Conservation (phyloP, 2,329 filamentous ascomycete species). For the Laburnicola sp. region DNA sequence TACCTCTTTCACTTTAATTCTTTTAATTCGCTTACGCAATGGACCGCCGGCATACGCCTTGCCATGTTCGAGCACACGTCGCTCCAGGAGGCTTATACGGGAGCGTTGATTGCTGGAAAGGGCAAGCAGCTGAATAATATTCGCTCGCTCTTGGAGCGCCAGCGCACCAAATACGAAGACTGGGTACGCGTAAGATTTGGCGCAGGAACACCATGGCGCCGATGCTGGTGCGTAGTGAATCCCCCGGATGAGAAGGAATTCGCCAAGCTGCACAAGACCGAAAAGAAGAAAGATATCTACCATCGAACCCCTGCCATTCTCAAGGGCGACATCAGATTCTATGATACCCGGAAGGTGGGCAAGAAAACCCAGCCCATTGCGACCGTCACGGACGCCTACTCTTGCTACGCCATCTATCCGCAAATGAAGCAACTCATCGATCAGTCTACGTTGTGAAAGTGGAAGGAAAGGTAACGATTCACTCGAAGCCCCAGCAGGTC, state of each 20-base stretch:
- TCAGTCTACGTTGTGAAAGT: conserved; percentile 93
- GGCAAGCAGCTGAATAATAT: conserved; percentile 90
- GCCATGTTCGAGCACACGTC: conserved; percentile 93
- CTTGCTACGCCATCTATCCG: conserved; percentile 93
- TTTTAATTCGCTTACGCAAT: conserved; percentile 87
- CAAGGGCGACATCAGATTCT: conserved; percentile 93
- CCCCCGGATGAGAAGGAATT: conserved; percentile 94
- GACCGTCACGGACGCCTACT: conserved; percentile 86
- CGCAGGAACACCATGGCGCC: conserved; percentile 91
- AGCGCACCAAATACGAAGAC: conserved; percentile 76
- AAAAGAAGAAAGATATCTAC: conserved; percentile 82
- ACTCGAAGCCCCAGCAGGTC: conserved; percentile 73
- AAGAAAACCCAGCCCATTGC: conserved; percentile 92
- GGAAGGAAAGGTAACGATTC: conserved; percentile 86
- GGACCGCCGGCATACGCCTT: conserved; percentile 91
- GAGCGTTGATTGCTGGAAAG: conserved; percentile 92
- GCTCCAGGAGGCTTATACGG: conserved; percentile 94
- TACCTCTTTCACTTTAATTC: conserved; percentile 97
- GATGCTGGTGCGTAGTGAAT: conserved; percentile 93
- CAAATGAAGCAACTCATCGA: conserved; percentile 93
- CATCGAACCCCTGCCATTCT: conserved; percentile 71
- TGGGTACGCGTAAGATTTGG: conserved; percentile 96
- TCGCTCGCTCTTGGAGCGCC: conserved; percentile 80
- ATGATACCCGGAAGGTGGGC: conserved; percentile 84
- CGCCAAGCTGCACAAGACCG: conserved; percentile 77